Conservation (phyloP, 225 moss, liverwort and hornwort species). For the Climacium dendroides region DNA sequence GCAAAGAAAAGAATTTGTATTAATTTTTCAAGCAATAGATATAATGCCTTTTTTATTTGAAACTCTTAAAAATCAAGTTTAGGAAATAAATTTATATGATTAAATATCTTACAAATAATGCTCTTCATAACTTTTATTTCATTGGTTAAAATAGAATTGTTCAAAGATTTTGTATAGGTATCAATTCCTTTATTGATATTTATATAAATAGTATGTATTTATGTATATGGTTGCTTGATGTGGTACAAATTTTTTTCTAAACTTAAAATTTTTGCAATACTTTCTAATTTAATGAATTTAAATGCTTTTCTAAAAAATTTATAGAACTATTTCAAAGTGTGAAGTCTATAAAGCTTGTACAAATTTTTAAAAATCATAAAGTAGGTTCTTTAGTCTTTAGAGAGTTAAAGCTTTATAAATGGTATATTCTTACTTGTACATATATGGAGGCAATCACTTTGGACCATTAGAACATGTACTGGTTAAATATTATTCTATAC, state of each 20-base stretch:
- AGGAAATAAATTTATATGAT: no score
- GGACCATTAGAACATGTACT: neutral
- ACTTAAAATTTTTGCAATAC: neutral
- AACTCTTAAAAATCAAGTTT: neutral
- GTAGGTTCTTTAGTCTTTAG: neutral
- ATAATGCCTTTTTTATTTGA: neutral
- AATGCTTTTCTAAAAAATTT: neutral
- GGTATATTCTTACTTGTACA: neutral
- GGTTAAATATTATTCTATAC: neutral
- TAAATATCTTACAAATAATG: fast-evolving
- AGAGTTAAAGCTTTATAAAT: neutral
- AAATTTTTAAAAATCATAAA: neutral
- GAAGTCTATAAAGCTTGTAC: no score
- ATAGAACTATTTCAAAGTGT: neutral
- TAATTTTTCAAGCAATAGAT: neutral
- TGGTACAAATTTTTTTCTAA: neutral
- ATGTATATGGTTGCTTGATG: neutral
- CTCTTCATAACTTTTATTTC: neutral
- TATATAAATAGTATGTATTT: neutral
- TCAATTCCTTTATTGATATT: neutral
- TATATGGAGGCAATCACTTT: fast-evolving
- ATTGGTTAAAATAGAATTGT: neutral
- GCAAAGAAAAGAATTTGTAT: fast-evolving
- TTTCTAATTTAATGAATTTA: neutral
- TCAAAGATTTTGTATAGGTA: neutral